phyloP scores from a whole-genome alignment of 2,329 filamentous ascomycete genomes.

The Exophiala phaeomuriformis region DNA sequence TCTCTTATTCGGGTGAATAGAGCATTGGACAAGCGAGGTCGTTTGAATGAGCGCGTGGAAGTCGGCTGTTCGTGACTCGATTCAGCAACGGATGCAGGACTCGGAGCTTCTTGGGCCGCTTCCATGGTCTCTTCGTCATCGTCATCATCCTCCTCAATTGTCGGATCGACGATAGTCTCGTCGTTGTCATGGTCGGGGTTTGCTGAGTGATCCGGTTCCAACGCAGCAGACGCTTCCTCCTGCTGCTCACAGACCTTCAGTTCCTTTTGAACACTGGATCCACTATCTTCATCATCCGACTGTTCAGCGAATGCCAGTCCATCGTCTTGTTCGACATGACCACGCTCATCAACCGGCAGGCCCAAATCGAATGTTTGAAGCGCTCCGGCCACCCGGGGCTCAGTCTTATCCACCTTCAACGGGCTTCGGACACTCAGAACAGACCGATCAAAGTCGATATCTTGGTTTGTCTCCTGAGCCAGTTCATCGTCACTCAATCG shows the following conservation, averaged over 20 bases:
- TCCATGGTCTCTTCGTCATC: not conserved
- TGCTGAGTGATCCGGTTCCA: not conserved
- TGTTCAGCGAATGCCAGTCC: not conserved
- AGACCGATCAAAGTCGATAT: constrained; percentile 27
- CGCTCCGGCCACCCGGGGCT: constrained; percentile 19
- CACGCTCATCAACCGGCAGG: constrained; percentile 10
- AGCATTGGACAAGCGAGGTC: constrained; percentile 10
- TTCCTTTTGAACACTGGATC: no score
- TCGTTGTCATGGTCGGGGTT: constrained; percentile 1
- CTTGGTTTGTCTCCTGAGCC: constrained; percentile 8
- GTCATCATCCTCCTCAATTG: constrained; percentile 21
- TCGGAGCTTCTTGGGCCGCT: not conserved
- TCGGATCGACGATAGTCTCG: constrained; percentile 16
- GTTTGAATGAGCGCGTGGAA: not conserved
- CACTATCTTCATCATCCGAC: not conserved
- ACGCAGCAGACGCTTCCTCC: no score
- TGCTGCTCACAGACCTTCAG: no score
- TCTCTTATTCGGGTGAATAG: constrained; percentile 15
- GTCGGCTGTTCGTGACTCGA: not conserved
- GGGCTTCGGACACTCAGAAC: constrained; percentile 25
- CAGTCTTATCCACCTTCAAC: constrained; percentile 19
- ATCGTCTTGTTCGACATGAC: not conserved
- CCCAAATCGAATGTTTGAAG: not conserved
- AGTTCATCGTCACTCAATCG: constrained; percentile 24
- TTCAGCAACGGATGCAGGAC: not conserved